Evolutionary conservation across 2,329 filamentous ascomycete species (phyloP), one percentile per base, ranked within the genome.

Genomic region (Myriosclerotinia curreyana): DNA sequence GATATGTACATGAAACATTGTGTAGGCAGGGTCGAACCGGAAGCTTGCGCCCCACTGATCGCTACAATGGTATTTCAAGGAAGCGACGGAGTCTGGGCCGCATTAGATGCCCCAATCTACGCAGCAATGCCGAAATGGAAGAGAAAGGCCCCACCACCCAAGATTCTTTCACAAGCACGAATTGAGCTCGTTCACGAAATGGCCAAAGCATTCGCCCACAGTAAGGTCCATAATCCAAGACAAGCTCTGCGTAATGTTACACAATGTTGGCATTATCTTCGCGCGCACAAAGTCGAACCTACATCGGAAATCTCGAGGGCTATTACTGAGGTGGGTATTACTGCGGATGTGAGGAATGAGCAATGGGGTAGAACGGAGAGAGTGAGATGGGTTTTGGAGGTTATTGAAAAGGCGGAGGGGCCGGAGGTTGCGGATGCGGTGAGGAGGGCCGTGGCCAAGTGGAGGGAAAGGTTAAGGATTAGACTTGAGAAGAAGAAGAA

Each of bases 221-320:
- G 62, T 11, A 40, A 64, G 9, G 34, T 48, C 9, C 66, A 66
- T 12, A 46, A 64, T 15, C 64, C 50, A 12, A 64, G 70, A 48
- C 64, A 66, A 17, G 69, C 69, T 17, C 53, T 74, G n/a, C 68
- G 72, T 11, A 71, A 71, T 62, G 68, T 75, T 25, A 56, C 53
- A 42, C 69, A 69, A 56, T 74, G 71, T 58, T 54, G 70, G 17
- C 60, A 64, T 36, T 69, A 71, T 64, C 59, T 75, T 8, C 67
- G 67, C 11, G 60, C 64, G 15, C 70, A 73, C 44, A 44, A 64
- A 3, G 67, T 65, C 6, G 62, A 66, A 4, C 62, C 71, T 20
- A 60, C 66, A 2, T 59, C 64, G 2, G 62, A 69, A 15, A 40
- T 75, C 31, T 65, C 70, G 4, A 69, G 66, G 51, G 68, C 69